Evolutionary conservation across 1,284 basidiomycete genomes (phyloP), one percentile per base, ranked within the genome.

Genomic region (Jaminaea rosea): DNA sequence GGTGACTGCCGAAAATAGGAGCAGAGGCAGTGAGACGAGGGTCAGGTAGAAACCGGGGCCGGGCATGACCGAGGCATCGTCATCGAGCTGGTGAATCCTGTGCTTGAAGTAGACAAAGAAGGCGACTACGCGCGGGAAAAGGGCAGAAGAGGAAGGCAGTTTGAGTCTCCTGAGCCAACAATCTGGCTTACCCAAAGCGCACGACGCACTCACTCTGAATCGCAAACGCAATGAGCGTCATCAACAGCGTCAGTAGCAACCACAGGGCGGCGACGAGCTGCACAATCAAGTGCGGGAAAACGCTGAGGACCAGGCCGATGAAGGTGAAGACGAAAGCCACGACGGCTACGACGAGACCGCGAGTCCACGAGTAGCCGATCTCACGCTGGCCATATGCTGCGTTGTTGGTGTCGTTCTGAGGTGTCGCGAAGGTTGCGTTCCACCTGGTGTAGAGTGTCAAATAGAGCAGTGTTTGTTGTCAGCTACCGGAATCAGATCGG

Each of bases 11-110:
- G 45, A 28, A 36, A 56, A 39, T 36, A 53, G 41, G 19, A 53
- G 47, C 28, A 56, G 46, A 19, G 55, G 55, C 21, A 56, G 39
- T 13, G 37, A 48, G 50, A 52, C 36, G 49, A 56, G 46, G n/a
- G 50, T 46, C 17, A 56, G 26, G 47, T 52, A 56, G 51, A 56
- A 56, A 28, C 36, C 37, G 24, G 47, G 26, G 19, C 55, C 50
- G 21, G 55, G 55, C 34, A 45, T 44, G 50, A 56, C 46, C 31
- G 13, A 27, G 9, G 46, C 46, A 8, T 26, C 36, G 11, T 26
- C 17, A 6, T 46, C 23, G 39, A 56, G 27, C 15, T 44, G 24
- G 42, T 53, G 49, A 24, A 53, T 42, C 19, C 46, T 46, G 36
- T 42, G 37, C 7, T 37, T 44, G 8, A 46, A 34, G 44, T 56